Conservation (phyloP, 2,329 filamentous ascomycete genomes). For the Colletotrichum higginsianum region DNA sequence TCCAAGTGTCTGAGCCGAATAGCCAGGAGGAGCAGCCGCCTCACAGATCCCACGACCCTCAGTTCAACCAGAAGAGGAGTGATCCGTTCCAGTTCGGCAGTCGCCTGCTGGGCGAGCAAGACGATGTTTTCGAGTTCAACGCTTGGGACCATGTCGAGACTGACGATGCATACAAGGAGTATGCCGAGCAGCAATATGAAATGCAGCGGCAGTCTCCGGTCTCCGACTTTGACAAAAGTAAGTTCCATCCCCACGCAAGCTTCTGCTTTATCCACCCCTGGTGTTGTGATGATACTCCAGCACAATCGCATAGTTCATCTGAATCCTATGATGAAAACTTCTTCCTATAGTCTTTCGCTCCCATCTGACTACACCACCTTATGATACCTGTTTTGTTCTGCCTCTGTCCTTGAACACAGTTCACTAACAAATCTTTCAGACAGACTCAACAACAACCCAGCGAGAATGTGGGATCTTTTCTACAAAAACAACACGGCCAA, state of each 20-base stretch:
- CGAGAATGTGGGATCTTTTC: constrained; percentile 98
- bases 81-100: constrained; percentile 98
- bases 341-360: constrained; percentile 78
- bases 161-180: constrained; percentile 89
- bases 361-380: constrained; percentile 71
- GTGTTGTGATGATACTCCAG: constrained; percentile 50
- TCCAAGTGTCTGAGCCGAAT: constrained; percentile 42
- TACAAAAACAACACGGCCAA: constrained; percentile 98
- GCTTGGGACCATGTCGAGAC: constrained; percentile 99
- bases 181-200: constrained; percentile 86
- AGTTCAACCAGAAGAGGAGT: constrained; percentile 84
- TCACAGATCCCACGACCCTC: constrained; percentile 79
- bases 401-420: constrained; percentile 38
- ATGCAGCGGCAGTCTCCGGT: constrained; percentile 90
- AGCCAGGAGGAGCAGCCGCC: constrained; percentile 58
- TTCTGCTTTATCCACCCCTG: constrained; percentile 37
- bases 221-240: constrained; percentile 91
- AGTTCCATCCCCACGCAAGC: constrained; percentile 50
- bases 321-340: constrained; percentile 69
- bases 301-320: constrained; percentile 72
- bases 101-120: constrained; percentile 84
- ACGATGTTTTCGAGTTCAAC: constrained; percentile 97
- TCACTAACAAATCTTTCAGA: constrained; percentile 65
- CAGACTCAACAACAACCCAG: constrained; percentile 90
- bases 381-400: constrained; percentile 29